Evolutionary conservation across 1,284 basidiomycete species (phyloP).

Genomic region (Malassezia cuniculi): DNA sequence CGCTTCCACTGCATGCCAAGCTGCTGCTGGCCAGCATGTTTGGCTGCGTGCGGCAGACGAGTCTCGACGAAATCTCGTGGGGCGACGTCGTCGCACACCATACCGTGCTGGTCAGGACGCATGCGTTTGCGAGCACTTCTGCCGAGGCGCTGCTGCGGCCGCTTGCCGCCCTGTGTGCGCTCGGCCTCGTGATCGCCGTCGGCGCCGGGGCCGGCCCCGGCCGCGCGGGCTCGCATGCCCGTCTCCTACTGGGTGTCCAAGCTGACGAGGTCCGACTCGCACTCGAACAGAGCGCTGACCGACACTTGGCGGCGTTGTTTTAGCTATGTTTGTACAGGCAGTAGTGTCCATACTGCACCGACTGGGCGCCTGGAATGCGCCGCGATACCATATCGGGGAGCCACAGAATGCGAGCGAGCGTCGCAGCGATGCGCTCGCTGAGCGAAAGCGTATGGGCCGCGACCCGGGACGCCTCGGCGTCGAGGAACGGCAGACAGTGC

Average conservation of each 20-base stretch:
- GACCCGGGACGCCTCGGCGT: slow-evolving; percentile 21
- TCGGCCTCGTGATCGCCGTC: slow-evolving; percentile 33
- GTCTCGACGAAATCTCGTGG: slow-evolving; percentile 75
- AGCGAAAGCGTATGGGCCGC: slow-evolving; percentile 7
- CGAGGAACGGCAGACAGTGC: slow-evolving; percentile 30
- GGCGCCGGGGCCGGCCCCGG: slow-evolving; percentile 33
- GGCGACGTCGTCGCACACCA: slow-evolving; percentile 52
- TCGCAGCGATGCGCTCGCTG: slow-evolving; percentile 8
- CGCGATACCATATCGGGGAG: slow-evolving; percentile 12
- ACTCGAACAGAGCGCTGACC: slow-evolving; percentile 25
- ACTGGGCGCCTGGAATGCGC: slow-evolving; percentile 1
- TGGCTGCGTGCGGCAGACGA: slow-evolving; percentile 67
- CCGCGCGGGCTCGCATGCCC: slow-evolving; percentile 24
- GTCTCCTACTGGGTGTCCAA: slow-evolving; percentile 28
- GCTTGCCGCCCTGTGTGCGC: slow-evolving; percentile 20
- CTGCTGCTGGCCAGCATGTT: slow-evolving; percentile 58
- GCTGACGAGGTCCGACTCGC: slow-evolving; percentile 39
- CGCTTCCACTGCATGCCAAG: slow-evolving; percentile 32
- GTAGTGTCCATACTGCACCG: slow-evolving; percentile 25
- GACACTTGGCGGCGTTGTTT: slow-evolving; percentile 1
- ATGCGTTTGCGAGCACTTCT: slow-evolving; percentile 3
- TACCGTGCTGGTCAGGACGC: slow-evolving; percentile 23
- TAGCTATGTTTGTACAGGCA: slow-evolving; percentile 18
- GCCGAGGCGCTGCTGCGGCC: slow-evolving; percentile 17
- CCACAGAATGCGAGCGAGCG: slow-evolving; percentile 28